Conservation (phyloP, 2,329 filamentous ascomycete genomes). For the Catunica adiposa region DNA sequence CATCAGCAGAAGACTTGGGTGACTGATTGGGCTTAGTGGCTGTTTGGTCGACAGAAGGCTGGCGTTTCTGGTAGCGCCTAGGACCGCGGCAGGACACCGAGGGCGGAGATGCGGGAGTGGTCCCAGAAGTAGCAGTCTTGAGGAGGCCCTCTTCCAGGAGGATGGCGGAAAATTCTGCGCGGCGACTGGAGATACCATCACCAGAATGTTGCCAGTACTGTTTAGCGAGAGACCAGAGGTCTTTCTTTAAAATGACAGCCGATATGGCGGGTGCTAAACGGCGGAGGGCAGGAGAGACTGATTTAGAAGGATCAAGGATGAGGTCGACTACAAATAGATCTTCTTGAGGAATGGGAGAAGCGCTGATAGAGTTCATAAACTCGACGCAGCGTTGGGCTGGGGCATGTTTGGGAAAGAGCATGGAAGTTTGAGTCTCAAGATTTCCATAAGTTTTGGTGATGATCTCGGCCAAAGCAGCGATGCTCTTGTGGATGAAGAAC, state of each 20-base stretch:
- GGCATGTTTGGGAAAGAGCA: conserved; percentile 62
- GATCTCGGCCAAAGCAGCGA: conserved; percentile 53
- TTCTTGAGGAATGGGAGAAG: conserved; percentile 36
- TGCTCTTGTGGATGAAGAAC: conserved; percentile 82
- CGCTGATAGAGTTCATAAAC: conserved; percentile 42
- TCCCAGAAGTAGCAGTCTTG: conserved; percentile 16
- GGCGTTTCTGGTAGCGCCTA: conserved; percentile 20
- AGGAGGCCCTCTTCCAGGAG: conserved; percentile 54
- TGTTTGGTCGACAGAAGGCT: conserved; percentile 8
- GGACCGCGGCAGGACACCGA: conserved; percentile 26
- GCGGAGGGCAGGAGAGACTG: conserved; percentile 33
- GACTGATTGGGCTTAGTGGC: conserved; percentile 13
- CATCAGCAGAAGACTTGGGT: conserved; percentile 15
- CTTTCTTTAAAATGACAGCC: conserved; percentile 53
- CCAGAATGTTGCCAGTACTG: conserved; percentile 95
- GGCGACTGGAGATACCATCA: conserved; percentile 77
- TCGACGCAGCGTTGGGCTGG: conserved; percentile 56
- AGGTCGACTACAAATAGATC: conserved; percentile 37
- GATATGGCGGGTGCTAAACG: conserved; percentile 44
- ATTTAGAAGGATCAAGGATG: conserved; percentile 40
- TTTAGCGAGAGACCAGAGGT: conserved; percentile 60
- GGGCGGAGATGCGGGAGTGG: conserved; percentile 18
- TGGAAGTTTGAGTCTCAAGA: conserved; percentile 44
- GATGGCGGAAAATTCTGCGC: conserved; percentile 74
- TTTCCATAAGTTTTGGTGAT: conserved; percentile 49